Evolutionary conservation across 306 rosid species (phyloP).

Genomic region (Vigna mungo): DNA sequence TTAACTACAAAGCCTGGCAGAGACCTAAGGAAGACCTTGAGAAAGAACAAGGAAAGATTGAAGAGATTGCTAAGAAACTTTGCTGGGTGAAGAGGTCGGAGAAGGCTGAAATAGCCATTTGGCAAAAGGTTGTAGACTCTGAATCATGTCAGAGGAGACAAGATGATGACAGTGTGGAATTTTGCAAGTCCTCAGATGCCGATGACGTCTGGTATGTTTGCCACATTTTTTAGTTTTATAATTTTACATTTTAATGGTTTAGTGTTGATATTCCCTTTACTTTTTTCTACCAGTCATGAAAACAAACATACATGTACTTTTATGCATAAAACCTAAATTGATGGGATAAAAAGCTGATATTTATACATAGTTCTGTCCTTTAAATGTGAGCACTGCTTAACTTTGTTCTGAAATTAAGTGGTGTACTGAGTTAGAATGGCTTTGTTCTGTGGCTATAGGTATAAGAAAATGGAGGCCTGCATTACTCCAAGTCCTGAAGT

Average conservation of each 20-base stretch:
- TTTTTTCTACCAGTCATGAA: neutral
- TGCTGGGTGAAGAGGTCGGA: slow-evolving; percentile 93
- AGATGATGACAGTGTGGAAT: slow-evolving; percentile 58
- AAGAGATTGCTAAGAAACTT: slow-evolving; percentile 75
- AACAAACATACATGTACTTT: neutral
- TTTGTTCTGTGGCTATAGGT: slow-evolving; percentile 57
- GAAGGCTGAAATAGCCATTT: slow-evolving; percentile 82
- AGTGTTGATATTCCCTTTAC: neutral
- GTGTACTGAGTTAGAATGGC: no score
- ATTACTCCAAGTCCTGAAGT: slow-evolving; percentile 61
- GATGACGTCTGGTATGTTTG: slow-evolving; percentile 72
- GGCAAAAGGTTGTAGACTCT: slow-evolving; percentile 72
- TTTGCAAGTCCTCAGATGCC: slow-evolving; percentile 60
- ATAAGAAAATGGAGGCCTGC: slow-evolving; percentile 71
- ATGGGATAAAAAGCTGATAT: neutral
- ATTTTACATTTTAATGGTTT: slow-evolving; percentile 5
- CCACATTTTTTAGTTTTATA: neutral
- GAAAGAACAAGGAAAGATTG: slow-evolving; percentile 82
- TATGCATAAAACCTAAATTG: neutral
- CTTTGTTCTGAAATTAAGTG: no score
- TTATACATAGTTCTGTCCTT: no score
- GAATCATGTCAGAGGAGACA: slow-evolving; percentile 68
- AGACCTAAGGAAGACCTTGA: slow-evolving; percentile 79
- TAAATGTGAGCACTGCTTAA: no score
- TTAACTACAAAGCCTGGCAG: slow-evolving; percentile 71